These are phyloP conservation scores for Aegle marmelos DNA, from an alignment of 345 rosid species.

Conservation along the genomic window DNA sequence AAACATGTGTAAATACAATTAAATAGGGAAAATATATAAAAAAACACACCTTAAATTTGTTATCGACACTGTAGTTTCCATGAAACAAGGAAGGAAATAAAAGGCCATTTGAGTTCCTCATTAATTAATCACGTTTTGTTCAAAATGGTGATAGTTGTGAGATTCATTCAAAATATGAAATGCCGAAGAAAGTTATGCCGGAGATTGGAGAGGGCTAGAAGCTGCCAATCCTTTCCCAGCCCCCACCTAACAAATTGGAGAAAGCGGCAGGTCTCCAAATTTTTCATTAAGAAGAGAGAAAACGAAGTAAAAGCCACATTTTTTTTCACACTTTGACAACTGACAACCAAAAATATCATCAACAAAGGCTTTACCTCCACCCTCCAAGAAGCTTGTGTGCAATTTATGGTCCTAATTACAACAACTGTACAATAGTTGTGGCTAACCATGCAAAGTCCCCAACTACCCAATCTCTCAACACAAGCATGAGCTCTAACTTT, in stretches of 20 bases:
- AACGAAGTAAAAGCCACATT: background rate
- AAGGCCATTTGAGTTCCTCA: background rate
- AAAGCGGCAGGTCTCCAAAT: background rate
- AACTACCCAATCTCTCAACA: too few relatives aligned
- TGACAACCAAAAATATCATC: background rate
- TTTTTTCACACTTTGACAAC: background rate
- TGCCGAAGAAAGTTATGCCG: background rate
- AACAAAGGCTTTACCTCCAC: too few relatives aligned
- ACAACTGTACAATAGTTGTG: too few relatives aligned
- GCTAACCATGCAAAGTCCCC: background rate
- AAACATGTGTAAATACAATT: too few relatives aligned
- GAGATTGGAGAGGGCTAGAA: background rate
- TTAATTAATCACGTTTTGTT: background rate
- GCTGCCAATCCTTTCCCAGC: conserved; percentile 4
- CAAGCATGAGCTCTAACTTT: too few relatives aligned
- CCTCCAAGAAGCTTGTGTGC: background rate
- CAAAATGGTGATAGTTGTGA: background rate
- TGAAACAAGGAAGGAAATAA: too few relatives aligned
- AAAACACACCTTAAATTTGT: conserved; percentile 16
- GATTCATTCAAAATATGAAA: conserved; percentile 3
- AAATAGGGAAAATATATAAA: too few relatives aligned
- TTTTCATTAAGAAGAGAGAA: too few relatives aligned
- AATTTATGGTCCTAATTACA: background rate
- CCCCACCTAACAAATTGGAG: background rate
- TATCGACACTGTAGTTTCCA: conserved; percentile 4